phyloP scores from a whole-genome alignment of 176 grass and related monocot species.

The Oryza brachyantha region DNA sequence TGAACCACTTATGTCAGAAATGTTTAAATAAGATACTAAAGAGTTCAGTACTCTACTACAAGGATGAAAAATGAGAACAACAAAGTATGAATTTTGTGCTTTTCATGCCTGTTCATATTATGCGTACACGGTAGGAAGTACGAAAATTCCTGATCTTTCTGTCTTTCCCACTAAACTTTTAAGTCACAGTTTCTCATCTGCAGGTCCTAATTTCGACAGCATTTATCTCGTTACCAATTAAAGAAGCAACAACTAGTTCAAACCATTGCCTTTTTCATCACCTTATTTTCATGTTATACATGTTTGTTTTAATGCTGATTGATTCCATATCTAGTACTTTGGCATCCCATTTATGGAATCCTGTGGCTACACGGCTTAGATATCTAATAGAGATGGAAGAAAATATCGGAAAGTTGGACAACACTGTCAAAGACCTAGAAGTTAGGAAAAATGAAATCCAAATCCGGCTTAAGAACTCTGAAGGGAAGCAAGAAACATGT shows the following conservation, averaged over 20 bases:
- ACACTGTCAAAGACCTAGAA: slow-evolving; percentile 21
- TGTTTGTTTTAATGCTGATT: not conserved
- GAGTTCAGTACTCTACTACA: not conserved
- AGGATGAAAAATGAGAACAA: too few species aligned
- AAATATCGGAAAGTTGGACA: slow-evolving; percentile 20
- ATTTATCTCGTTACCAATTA: not conserved
- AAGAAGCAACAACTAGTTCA: not conserved
- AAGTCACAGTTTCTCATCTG: not conserved
- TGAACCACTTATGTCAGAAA: not conserved
- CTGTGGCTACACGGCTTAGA: not conserved
- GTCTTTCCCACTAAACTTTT: not conserved
- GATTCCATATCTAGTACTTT: not conserved
- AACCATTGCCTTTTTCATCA: not conserved
- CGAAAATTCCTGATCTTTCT: not conserved
- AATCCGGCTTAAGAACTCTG: slow-evolving; percentile 24
- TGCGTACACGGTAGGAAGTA: not conserved
- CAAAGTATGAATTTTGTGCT: too few species aligned
- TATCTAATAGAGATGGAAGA: slow-evolving; percentile 33
- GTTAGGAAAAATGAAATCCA: slow-evolving; percentile 33
- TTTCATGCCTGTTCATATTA: too few species aligned
- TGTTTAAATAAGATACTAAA: not conserved
- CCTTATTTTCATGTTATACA: not conserved
- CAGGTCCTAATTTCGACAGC: not conserved
- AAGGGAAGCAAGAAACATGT: slow-evolving; percentile 40
- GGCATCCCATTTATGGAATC: slow-evolving; percentile 28